A percentile compares a stretch with the other conserved stretches of the same genome.
Conservation (phyloP, 2,329 filamentous ascomycete genomes). For the Emergomyces africanus region DNA sequence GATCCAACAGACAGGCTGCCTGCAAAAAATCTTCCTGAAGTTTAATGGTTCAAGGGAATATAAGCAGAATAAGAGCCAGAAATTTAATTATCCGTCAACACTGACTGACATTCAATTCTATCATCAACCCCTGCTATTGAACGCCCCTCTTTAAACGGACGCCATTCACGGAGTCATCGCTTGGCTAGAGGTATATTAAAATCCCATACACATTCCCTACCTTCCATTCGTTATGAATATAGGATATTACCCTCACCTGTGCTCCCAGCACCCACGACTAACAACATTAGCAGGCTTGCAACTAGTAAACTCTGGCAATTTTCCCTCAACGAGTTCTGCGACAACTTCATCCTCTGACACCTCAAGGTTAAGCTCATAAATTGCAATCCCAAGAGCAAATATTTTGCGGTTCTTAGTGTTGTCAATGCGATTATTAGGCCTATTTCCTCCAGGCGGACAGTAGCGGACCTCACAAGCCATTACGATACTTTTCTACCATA, state of each 20-base stretch:
- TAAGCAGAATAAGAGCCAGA: no score
- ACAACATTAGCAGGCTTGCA: constrained; percentile 2
- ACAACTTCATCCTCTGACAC: constrained; percentile 3
- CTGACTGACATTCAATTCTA: no score
- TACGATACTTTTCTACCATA: background rate
- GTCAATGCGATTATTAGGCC: constrained; percentile 1
- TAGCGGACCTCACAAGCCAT: constrained; percentile 7
- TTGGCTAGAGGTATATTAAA: no score
- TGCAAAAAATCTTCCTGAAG: no score
- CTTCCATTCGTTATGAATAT: no score
- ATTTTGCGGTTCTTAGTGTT: constrained; percentile 6
- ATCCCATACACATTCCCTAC: no score
- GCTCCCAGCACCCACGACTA: constrained; percentile 1
- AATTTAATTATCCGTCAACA: no score
- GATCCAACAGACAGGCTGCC: no score
- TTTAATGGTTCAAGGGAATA: no score
- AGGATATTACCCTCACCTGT: background rate
- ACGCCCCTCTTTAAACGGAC: no score
- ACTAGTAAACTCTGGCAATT: constrained; percentile 2
- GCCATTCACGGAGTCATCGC: no score
- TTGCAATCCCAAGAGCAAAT: constrained; percentile 7
- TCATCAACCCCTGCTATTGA: no score
- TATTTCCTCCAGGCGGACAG: constrained; percentile 5
- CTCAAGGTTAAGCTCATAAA: constrained; percentile 4
- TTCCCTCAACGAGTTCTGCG: background rate